These are phyloP conservation scores for Diaporthe vexans DNA, from an alignment of 2,329 filamentous ascomycete species.

Conservation along the genomic window DNA sequence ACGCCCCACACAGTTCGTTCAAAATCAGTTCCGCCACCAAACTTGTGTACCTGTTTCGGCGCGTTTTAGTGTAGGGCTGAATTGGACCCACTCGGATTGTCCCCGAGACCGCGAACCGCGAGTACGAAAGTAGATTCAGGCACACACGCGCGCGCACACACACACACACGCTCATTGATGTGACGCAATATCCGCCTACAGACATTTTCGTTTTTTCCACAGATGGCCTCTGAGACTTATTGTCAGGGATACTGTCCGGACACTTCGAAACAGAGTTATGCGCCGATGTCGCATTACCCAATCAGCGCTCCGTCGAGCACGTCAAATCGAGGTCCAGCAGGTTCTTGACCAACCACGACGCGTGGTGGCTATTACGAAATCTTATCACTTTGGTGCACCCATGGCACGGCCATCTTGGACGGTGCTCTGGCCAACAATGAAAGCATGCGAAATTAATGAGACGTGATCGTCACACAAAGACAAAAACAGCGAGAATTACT, in stretches of 20 bases:
- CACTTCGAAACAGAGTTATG: not conserved
- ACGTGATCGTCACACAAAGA: conserved; percentile 1
- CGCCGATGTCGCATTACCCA: not conserved
- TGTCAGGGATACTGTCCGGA: not conserved
- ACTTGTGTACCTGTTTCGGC: not conserved
- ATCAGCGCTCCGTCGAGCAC: not conserved
- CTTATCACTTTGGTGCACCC: not conserved
- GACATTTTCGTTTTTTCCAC: not conserved
- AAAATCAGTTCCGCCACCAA: not conserved
- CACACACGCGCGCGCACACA: not conserved
- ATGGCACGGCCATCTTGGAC: not conserved
- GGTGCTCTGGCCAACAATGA: not conserved
- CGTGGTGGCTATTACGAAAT: not conserved
- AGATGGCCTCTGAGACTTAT: accelerated
- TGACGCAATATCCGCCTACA: not conserved
- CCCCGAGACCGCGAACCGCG: not conserved
- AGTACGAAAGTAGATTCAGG: not conserved
- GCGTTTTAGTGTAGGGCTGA: conserved; percentile 10
- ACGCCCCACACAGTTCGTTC: not conserved
- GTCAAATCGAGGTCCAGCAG: not conserved
- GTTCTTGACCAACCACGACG: not conserved
- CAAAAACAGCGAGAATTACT: conserved; percentile 26
- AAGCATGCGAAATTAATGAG: conserved; percentile 3
- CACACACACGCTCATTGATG: not conserved
- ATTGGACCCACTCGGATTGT: not conserved